Percentiles rank a stretch among this genome's conserved stretches.
Evolutionary conservation across 106 monocot species (phyloP).

Genomic region (Allium fistulosum): DNA sequence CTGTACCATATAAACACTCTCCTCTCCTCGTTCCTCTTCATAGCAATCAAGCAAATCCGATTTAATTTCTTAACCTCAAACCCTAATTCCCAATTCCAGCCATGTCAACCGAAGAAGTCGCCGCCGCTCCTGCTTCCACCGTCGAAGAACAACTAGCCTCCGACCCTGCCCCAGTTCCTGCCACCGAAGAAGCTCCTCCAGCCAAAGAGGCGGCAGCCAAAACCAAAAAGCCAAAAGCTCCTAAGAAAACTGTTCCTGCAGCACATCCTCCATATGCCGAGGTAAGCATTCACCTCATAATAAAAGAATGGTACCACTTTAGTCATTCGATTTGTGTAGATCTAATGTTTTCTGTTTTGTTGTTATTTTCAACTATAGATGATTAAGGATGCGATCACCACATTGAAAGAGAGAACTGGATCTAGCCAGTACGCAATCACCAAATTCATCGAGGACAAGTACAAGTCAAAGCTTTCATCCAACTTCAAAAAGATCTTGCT

Average conservation of each 20-base stretch:
- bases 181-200: neutral
- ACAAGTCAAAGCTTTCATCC: slow-evolving; percentile 44
- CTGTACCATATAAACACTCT: too few species aligned
- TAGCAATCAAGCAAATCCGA: neutral
- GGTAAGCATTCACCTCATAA: too few species aligned
- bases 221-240: too few species aligned
- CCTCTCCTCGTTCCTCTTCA: neutral
- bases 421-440: slow-evolving; percentile 75
- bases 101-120: too few species aligned
- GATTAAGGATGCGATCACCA: slow-evolving; percentile 60
- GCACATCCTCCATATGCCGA: too few species aligned
- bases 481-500: slow-evolving; percentile 27
- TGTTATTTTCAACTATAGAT: slow-evolving; percentile 29
- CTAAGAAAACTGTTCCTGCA: too few species aligned
- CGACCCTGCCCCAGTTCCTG: neutral
- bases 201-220: neutral
- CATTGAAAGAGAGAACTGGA: slow-evolving; percentile 75
- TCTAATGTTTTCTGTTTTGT: neutral
- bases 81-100: too few species aligned
- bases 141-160: too few species aligned
- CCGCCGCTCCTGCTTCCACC: too few species aligned
- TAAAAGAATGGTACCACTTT: neutral
- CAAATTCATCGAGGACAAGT: slow-evolving; percentile 82
- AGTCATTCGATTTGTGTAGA: neutral
- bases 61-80: too few species aligned